Evolutionary conservation across 352 stramenopile genomes (phyloP), one percentile per base, ranked within the genome.

Genomic region (Globisporangium echinulatum): DNA sequence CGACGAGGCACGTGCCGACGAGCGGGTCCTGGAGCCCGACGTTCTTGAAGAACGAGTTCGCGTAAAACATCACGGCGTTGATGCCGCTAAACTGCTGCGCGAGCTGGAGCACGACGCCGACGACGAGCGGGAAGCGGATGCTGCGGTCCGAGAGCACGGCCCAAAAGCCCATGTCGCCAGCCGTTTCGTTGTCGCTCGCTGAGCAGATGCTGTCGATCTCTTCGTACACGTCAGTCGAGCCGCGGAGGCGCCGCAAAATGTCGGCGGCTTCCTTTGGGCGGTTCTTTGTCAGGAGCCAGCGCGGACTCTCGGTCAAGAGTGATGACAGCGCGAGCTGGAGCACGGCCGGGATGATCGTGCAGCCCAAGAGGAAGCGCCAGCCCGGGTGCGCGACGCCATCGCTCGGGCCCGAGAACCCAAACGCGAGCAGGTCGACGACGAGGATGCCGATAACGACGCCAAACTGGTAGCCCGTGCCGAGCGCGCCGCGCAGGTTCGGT

Each of bases 171-270:
- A 81, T 70, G 57, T 74, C 71, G 25, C 78, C 77, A 4, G 72
- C 80, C 54, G 46, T 36, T 17, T 90, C 80, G 52, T 90, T 90
- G 70, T 88, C 80, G 64, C 78, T 88, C 54, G 80, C 80, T 48
- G 78, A 88, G 64, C 78, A 88, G 65, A 90, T 90, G 69, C 78
- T 88, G 62, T 90, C 80, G 48, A 90, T 88, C 62, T 90, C 80
- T 59, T 90, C 80, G 59, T 90, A 88, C 48, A 90, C 80, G 64
- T 90, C 80, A 36, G 81, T 87, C 3, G 76, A 81, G n/a, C 78
- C 80, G 59, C 80, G 78, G 42, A 90, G 58, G 15, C 76, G 67
- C 25, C 80, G 75, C 56, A 90, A 49, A 54, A 90, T 87, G 57
- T 90, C 78, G 17, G 75, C 80, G 0, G 80, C 80, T 56, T 90